Percentiles rank a stretch among this genome's conserved stretches.
These are phyloP conservation scores for Aspergillus texensis DNA, from an alignment of 2,329 filamentous ascomycete genomes.

Conservation along the genomic window DNA sequence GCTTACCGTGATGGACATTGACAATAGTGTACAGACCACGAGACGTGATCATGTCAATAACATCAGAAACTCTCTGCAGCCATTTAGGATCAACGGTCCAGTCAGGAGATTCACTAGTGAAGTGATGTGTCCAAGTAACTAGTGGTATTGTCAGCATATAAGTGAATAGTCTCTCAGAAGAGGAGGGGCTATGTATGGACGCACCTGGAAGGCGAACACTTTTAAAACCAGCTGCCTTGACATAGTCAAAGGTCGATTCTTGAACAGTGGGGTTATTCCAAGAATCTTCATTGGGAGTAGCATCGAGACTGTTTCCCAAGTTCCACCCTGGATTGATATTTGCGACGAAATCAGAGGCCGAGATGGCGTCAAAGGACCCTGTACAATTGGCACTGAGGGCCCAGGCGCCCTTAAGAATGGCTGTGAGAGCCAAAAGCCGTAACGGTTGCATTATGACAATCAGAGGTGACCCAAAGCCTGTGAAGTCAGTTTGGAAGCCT, in stretches of 20 bases:
- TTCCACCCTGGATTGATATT: conserved; percentile 63
- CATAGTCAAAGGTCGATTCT: conserved; percentile 53
- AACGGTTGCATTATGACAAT: conserved; percentile 15
- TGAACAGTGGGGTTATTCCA: conserved; percentile 62
- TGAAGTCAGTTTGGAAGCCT: background rate
- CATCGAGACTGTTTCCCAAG: conserved; percentile 63
- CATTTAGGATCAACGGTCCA: conserved; percentile 59
- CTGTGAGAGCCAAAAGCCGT: conserved; percentile 12
- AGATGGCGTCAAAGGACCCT: conserved; percentile 49
- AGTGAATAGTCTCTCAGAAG: background rate
- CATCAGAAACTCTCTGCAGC: conserved; percentile 61
- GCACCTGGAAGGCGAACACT: conserved; percentile 56
- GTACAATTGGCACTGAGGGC: conserved; percentile 36
- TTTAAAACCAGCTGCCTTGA: conserved; percentile 60
- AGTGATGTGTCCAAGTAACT: conserved; percentile 64
- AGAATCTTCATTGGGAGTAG: conserved; percentile 57
- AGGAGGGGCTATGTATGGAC: background rate
- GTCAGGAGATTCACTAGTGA: conserved; percentile 50
- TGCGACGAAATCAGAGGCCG: conserved; percentile 51
- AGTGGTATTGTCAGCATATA: conserved; percentile 8
- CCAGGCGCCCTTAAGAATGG: conserved; percentile 11
- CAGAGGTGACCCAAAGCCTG: background rate
- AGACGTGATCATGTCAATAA: conserved; percentile 58
- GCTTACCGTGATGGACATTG: conserved; percentile 59
- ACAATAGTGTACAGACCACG: conserved; percentile 57